Base-by-base conservation (phyloP, 768 basidiomycete genomes). In the Sarcodon sp. region DNA sequence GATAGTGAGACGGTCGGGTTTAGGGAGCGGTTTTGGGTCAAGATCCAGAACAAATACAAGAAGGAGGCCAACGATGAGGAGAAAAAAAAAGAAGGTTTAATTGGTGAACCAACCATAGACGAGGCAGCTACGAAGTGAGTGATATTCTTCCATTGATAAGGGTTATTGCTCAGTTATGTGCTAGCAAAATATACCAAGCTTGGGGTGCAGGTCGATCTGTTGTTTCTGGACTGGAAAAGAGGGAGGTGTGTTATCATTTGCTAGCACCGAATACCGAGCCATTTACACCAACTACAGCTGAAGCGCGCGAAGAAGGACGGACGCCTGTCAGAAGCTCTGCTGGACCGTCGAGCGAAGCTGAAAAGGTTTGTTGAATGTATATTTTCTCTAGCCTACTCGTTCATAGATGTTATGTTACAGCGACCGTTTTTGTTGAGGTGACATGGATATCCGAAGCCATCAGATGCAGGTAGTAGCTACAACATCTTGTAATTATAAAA, bases 21-120 rank as follows among this genome's bases (percentile, higher is more conserved):
- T 58, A 68, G 72, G 43, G 90, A 94, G 59, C 73, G 87, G 10
- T 96, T 91, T 61, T 86, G 80, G 77, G 76, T 92, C 49, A 88
- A 88, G 66, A 79, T 94, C 13, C 91, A 96, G 66, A 79, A 71
- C 66, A 88, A 88, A 59, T 93, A 87, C 65, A 82, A 90, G 68
- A 76, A 76, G 58, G 89, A 93, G 61, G 87, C 73, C 67, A n/a
- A 79, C 58, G 53, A 66, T 59, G 50, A 85, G 62, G 54, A 84
- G 68, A 49, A 69, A 66, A 34, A 80, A 70, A 39, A 72, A 64
- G 55, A 85, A 8, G 65, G 63, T 9, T 49, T 48, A 45, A 43
- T 59, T 15, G 55, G 58, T 18, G 50, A 50, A 16, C 52, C 56
- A 6, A 56, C 59, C 4, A 75, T 86, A 43, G 81, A 94, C 59